A percentile compares a stretch with the other conserved stretches of the same genome.
These are phyloP conservation scores for Sclerotinia borealis DNA, from an alignment of 2,329 filamentous ascomycete genomes.

Conservation along the genomic window DNA sequence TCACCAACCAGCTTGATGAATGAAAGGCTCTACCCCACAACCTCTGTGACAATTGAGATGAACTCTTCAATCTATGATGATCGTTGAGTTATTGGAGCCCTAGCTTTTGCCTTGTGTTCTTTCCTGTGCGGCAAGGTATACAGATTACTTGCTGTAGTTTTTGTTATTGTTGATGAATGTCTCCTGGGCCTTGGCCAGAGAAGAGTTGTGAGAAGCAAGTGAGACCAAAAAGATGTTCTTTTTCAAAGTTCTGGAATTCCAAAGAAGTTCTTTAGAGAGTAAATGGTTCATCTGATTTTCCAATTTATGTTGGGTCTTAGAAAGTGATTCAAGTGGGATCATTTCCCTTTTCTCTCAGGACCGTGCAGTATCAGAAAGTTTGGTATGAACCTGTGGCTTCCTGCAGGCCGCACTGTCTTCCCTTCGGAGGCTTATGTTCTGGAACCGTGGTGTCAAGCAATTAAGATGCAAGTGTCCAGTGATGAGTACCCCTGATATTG, in stretches of 20 bases:
- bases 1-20: neutral
- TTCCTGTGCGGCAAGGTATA: neutral
- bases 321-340: conserved; percentile 27
- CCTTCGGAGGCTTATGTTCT: conserved; percentile 25
- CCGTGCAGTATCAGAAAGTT: conserved; percentile 27
- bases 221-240: conserved; percentile 20
- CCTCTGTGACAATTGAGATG: neutral
- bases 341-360: conserved; percentile 30
- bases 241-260: conserved; percentile 28
- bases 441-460: conserved; percentile 26
- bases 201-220: conserved; percentile 17
- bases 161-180: neutral
- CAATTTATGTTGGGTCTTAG: conserved; percentile 24
- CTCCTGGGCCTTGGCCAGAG: conserved; percentile 8
- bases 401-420: conserved; percentile 26
- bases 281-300: conserved; percentile 26
- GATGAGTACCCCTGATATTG: conserved; percentile 22
- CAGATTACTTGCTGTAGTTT: neutral
- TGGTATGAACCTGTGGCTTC: conserved; percentile 35
- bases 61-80: neutral
- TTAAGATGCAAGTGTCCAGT: conserved; percentile 26
- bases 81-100: neutral
- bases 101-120: neutral
- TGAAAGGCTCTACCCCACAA: neutral
- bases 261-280: conserved; percentile 23